Evolutionary conservation across 768 basidiomycete species (phyloP).

Genomic region (Russula dissimulans): DNA sequence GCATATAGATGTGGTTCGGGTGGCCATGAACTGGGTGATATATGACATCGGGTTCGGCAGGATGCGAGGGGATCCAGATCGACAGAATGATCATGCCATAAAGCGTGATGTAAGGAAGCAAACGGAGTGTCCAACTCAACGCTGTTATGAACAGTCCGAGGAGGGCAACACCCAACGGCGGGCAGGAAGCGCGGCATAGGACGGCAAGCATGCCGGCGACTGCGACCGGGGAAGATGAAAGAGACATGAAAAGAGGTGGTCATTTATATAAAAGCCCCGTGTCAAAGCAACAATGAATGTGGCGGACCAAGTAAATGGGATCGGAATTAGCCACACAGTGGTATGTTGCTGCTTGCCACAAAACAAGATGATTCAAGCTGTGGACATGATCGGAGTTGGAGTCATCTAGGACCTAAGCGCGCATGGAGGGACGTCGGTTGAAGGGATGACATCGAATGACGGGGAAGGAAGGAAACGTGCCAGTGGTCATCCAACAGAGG

Average conservation of each 20-base stretch:
- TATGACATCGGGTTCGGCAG: neutral
- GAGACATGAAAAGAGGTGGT: neutral
- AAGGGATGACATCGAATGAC: too few species aligned
- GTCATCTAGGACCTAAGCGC: neutral
- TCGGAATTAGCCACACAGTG: neutral
- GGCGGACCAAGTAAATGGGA: neutral
- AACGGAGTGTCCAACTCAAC: neutral
- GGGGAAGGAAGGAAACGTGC: too few species aligned
- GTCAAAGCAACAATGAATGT: neutral
- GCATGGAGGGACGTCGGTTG: neutral
- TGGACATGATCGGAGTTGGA: neutral
- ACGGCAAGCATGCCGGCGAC: constrained; percentile 7
- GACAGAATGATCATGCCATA: constrained; percentile 4
- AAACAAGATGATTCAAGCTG: neutral
- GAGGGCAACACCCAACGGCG: constrained; percentile 11
- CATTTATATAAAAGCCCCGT: neutral
- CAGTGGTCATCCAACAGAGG: neutral
- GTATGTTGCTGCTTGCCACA: neutral
- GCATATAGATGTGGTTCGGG: neutral
- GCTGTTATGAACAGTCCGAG: constrained; percentile 1
- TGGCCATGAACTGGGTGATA: neutral
- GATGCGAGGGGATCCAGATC: neutral
- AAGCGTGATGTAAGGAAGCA: constrained; percentile 4
- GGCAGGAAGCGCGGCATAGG: neutral
- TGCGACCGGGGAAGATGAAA: neutral